These are phyloP conservation scores for Strobilomyces echinocephalus DNA, from an alignment of 768 basidiomycete species.

Conservation along the genomic window DNA sequence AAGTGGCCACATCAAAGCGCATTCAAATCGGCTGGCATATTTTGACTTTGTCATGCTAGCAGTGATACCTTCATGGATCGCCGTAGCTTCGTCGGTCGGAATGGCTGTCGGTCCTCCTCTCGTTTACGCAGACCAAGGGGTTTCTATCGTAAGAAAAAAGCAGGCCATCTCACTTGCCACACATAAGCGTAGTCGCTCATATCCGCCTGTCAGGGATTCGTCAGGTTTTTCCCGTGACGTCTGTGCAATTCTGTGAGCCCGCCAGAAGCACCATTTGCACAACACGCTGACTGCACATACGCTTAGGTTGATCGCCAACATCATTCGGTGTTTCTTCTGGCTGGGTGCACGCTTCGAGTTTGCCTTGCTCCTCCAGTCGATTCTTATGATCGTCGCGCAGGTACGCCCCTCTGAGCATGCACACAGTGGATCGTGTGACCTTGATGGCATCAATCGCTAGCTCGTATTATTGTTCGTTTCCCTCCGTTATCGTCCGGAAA, in stretches of 20 bases:
- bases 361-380: slow-evolving; percentile 72
- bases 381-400: slow-evolving; percentile 83
- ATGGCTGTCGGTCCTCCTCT: slow-evolving; percentile 85
- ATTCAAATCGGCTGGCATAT: background rate
- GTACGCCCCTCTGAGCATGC: slow-evolving; percentile 35
- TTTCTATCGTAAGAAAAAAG: slow-evolving; percentile 79
- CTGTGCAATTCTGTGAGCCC: slow-evolving; percentile 70
- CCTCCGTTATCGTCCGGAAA: slow-evolving; percentile 60
- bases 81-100: slow-evolving; percentile 61
- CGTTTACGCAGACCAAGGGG: slow-evolving; percentile 79
- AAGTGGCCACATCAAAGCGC: background rate
- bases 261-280: background rate
- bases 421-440: slow-evolving; percentile 17
- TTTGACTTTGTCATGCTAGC: background rate
- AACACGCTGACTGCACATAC: slow-evolving; percentile 8
- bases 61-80: slow-evolving; percentile 59
- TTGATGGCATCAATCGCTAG: slow-evolving; percentile 35
- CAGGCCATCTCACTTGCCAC: slow-evolving; percentile 24
- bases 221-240: slow-evolving; percentile 85
- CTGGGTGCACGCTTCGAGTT: slow-evolving; percentile 74
- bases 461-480: slow-evolving; percentile 79
- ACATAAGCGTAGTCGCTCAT: slow-evolving; percentile 1
- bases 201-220: slow-evolving; percentile 51
- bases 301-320: slow-evolving; percentile 71
- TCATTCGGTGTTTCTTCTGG: slow-evolving; percentile 90